Evolutionary conservation across 495 filamentous ascomycete species (phyloP), one percentile per base, ranked within the genome.

Genomic region (Elasticomyces elasticus): DNA sequence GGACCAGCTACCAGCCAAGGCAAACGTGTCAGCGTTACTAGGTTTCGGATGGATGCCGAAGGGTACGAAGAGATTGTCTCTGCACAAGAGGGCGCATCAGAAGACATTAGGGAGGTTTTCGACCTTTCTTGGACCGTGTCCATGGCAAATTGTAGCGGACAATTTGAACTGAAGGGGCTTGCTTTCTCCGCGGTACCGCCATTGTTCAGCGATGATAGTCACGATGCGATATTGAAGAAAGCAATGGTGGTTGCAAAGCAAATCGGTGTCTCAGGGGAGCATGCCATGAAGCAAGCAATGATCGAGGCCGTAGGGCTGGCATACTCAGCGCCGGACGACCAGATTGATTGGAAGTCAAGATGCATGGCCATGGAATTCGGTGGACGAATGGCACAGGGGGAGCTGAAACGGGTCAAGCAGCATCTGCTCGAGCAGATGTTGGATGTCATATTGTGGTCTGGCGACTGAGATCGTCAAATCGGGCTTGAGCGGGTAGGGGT

Each of bases 21-120:
- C 0, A 61, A 66, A 52, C 52, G 56, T 20, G 59, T 71, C 24
- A 60, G 56, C 2, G 65, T 65, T 30, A 60, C 58, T 11, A 56
- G 66, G 10, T 70, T 66, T 50, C 44, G 65, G 1, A 51, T 63
- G 27, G 66, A 63, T 28, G 59, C 55, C 0, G 69, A 71, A 28
- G 69, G 69, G 13, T 71, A 67, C 49, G 66, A 70, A 25, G 60
- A 55, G 19, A 63, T 67, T 9, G 57, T 69, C 15, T 66, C 67
- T n/a, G 66, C 63, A 11, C 55, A 67, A 20, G 55, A 59, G 5
- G 62, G 62, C 5, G 61, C 56, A 9, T 51, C 55, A 12, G 54
- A 31, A 12, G 52, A 43, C 6, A 55, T 66, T 5, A 46, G 57
- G 23, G 66, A 68, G 41, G 56, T 59, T 0, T 70, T 67, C 41